Evolutionary conservation across 164 flowering plant genomes (phyloP), one percentile per base, ranked within the genome.

Genomic region (Kingdonia uniflora): DNA sequence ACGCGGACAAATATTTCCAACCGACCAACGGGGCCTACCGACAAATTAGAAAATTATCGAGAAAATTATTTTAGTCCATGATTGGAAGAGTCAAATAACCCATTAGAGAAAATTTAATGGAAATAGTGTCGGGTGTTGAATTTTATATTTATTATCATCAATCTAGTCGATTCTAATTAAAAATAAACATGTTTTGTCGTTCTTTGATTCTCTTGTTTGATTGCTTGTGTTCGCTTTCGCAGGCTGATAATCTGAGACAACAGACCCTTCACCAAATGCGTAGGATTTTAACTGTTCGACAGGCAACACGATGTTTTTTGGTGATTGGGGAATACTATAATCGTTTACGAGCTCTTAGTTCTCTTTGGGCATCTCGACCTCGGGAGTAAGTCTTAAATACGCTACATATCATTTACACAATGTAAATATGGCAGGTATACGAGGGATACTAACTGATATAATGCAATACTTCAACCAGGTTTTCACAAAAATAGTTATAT

Each of bases 161-260:
- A 47, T 47, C 23, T 14, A 20, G 14, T 12, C 21, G 16, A 11
- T 45, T 45, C 1, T 16, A 17, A 16, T 16, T 19, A 17, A 45
- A 2, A 45, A 45, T 2, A 45, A 19, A 45, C 12, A 45, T 0
- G 5, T 14, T 3, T 12, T 45, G 49, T 45, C 22, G 13, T 21
- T 47, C 26, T 47, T 22, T 22, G 5, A 20, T 12, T 20, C 21
- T 47, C 2, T 24, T 49, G 14, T 17, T 44, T 17, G 14, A n/a
- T 21, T 52, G 47, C 17, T 42, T 49, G 11, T 40, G 22, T 40
- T 15, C 6, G 19, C 29, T 44, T 54, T 19, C n/a, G 44, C 53
- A 91, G 99, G 99, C 95, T 66, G 99, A 94, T 73, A 87, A 82
- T 68, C 72, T 94, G 65, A 79, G 99, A 65, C 97, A 89, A 56